Evolutionary conservation across 2,329 filamentous ascomycete genomes (phyloP), one percentile per base, ranked within the genome.

Genomic region (Hypomyces perniciosus): DNA sequence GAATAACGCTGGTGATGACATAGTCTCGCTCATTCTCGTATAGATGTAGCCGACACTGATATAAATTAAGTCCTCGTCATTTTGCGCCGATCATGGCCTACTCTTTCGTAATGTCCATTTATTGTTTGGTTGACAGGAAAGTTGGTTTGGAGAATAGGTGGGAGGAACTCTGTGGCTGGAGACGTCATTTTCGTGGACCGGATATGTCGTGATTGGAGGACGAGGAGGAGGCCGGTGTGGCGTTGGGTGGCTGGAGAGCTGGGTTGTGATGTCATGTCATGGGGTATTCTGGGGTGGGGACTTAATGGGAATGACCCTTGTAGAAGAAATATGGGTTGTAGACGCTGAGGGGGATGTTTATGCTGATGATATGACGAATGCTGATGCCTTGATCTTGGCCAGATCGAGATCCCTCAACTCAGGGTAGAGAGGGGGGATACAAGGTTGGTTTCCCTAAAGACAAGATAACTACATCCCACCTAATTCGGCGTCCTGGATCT

Each of bases 241-340:
- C 12, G 33, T 27, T 29, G 27, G 26, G 41, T 29, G 28, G 9
- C 20, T 30, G 27, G 29, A 13, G 12, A 5, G 28, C 28, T 34
- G 27, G 42, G 30, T 6, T 30, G 8, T 44, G 42, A 30, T 56
- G 54, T 62, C 57, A 62, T 62, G 60, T 62, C 58, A 62, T 62
- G 49, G 48, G 53, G 45, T 47, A 52, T 39, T 34, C 26, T 43
- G 39, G 31, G 13, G 13, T 42, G 39, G 13, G 3, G 8, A n/a
- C 8, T 8, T 35, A 12, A 12, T 4, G 33, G 3, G 33, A 12
- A 8, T 2, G 33, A 35, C 12, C 33, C 12, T 35, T 8, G 8
- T 8, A 35, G 12, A 35, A 35, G 33, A 35, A 35, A 8, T 35
- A 12, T 20, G 20, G 20, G 20, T 20, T 20, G 20, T 20, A 20